phyloP scores from a whole-genome alignment of 306 rosid species.

The Glycine latifolia region DNA sequence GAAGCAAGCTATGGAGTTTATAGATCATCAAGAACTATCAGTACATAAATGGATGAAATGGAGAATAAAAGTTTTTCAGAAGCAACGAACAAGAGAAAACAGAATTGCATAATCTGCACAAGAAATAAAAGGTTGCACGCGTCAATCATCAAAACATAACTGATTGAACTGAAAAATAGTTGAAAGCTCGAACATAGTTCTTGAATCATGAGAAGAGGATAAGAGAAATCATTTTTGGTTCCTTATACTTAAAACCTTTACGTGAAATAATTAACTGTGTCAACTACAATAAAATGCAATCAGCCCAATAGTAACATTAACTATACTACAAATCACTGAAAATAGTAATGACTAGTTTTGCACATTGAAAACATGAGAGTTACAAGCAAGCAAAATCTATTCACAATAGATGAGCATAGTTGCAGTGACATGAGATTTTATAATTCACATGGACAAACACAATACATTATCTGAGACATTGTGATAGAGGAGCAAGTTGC shows the following conservation, averaged over 20 bases:
- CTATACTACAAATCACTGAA: neutral
- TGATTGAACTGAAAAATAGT: slow-evolving; percentile 18
- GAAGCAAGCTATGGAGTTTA: neutral
- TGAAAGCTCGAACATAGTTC: neutral
- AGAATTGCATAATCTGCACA: neutral
- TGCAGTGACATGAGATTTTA: neutral
- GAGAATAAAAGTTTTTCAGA: neutral
- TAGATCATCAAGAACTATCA: too few relatives aligned
- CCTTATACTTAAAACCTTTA: neutral
- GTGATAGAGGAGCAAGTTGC: slow-evolving; percentile 9
- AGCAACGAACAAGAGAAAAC: neutral
- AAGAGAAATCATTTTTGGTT: neutral
- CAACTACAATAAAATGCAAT: slow-evolving; percentile 1
- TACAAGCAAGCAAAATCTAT: neutral
- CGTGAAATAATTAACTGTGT: neutral
- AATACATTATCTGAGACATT: neutral
- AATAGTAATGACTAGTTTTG: slow-evolving; percentile 8
- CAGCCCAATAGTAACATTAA: slow-evolving; percentile 5
- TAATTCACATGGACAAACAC: neutral
- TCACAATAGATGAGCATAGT: neutral
- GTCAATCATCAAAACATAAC: neutral
- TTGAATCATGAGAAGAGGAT: neutral
- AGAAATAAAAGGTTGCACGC: neutral
- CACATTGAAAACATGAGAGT: neutral
- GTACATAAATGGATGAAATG: too few relatives aligned